Percentiles rank a stretch among this genome's conserved stretches.
Conservation (phyloP, 768 basidiomycete genomes). For the Calocybe indica region DNA sequence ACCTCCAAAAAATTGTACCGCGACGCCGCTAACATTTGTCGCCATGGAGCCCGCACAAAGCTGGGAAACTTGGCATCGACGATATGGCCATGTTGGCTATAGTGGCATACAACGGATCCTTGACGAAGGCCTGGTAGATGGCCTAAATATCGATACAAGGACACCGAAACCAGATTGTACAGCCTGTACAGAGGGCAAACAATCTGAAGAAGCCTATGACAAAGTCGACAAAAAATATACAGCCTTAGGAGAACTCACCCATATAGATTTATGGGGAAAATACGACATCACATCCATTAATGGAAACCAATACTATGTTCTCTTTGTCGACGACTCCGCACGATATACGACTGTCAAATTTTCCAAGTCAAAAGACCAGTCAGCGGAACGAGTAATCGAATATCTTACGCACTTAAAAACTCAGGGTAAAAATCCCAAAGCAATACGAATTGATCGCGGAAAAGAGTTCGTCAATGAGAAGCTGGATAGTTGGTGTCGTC, state of each 20-base stretch:
- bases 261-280: not conserved
- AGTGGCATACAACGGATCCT: not conserved
- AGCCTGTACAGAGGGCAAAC: conserved; percentile 5
- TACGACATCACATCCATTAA: not conserved
- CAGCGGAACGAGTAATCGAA: conserved; percentile 10
- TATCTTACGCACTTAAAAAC: conserved; percentile 16
- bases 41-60: not conserved
- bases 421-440: conserved; percentile 12
- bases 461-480: conserved; percentile 17
- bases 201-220: conserved; percentile 3
- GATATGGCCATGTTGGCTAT: conserved; percentile 2
- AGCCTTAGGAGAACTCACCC: not conserved
- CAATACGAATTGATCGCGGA: conserved; percentile 16
- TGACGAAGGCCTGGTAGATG: not conserved
- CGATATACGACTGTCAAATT: conserved; percentile 6
- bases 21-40: not conserved
- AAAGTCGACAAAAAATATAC: too few species aligned
- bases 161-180: conserved; percentile 4
- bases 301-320: not conserved
- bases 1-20: not conserved
- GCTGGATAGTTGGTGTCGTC: conserved; percentile 9
- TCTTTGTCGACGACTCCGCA: not conserved
- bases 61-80: not conserved
- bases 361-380: conserved; percentile 9
- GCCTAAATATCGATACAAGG: conserved; percentile 1